Conservation (phyloP, 2,329 filamentous ascomycete genomes). For the Talaromyces marneffei region DNA sequence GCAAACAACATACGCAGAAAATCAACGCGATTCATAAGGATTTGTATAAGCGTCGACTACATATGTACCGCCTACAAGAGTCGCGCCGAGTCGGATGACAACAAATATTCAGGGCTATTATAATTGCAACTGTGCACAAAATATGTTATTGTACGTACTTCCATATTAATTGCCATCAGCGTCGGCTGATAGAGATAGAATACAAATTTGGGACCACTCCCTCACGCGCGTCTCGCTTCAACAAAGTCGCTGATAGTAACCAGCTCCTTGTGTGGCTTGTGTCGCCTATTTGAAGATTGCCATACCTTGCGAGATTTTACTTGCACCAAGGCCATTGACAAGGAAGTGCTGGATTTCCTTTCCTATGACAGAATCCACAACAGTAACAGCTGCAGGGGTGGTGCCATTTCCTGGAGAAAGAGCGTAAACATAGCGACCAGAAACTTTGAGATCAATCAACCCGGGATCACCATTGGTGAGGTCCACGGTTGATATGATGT, state of each 20-base stretch:
- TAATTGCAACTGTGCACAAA: not conserved
- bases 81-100: not conserved
- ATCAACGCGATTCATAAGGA: too few species aligned
- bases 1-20: not conserved
- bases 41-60: too few species aligned
- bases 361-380: slow-evolving; percentile 36
- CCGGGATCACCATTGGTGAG: slow-evolving; percentile 48
- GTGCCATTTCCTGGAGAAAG: slow-evolving; percentile 50
- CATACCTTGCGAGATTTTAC: slow-evolving; percentile 33
- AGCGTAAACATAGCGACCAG: slow-evolving; percentile 54
- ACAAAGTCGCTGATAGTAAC: not conserved
- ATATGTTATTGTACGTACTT: not conserved
- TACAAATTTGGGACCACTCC: not conserved
- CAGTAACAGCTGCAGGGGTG: slow-evolving; percentile 30
- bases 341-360: slow-evolving; percentile 37
- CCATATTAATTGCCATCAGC: not conserved
- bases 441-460: slow-evolving; percentile 50
- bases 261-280: not conserved
- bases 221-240: not conserved
- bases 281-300: slow-evolving; percentile 14
- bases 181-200: not conserved
- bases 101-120: not conserved
- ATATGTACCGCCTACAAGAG: too few species aligned
- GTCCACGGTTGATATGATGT: slow-evolving; percentile 42
- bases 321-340: slow-evolving; percentile 22